Base-by-base conservation (phyloP, 306 rosid species). In the Biancaea sappan region DNA sequence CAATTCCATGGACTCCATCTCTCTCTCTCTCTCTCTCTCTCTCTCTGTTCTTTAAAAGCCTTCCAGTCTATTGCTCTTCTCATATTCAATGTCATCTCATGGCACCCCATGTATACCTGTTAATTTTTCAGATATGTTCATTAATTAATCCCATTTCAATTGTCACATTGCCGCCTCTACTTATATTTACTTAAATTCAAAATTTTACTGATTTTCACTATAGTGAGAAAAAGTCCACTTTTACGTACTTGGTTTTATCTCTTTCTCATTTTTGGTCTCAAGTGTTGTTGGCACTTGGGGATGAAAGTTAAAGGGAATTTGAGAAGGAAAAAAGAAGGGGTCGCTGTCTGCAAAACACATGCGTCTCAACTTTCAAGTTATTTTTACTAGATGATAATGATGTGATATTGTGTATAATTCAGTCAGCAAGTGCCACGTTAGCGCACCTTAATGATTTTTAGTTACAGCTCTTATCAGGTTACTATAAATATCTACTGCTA, bases 1-100 rank as follows among this genome's bases (percentile, higher is more conserved):
- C 85, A 16, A 28, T 35, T 21, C 46, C 77, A 64, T n/a, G n/a
- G n/a, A 29, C 48, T 62, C 48, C 68, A 62, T 37, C 48, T 10
- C 68, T 62, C 10, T 31, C n/a, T 29, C 8, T 5, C 43, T 8
- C n/a, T n/a, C n/a, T 8, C 15, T 2, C 15, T 41, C 47, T 13
- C 47, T 8, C 8, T 5, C 64, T 10, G 28, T 13, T 1, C 35
- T 26, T 57, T n/a, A n/a, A n/a, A n/a, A n/a, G n/a, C n/a, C n/a
- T n/a, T n/a, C n/a, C n/a, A n/a, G n/a, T n/a, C n/a, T n/a, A n/a
- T n/a, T n/a, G 2, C 59, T 8, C 31, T 10, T 22, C 31, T 52
- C 31, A 3, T 1, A 52, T 24, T 52, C 59, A 24, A 10, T 24
- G 2, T n/a, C 9, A 11, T 53, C 1, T 21, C 1, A 60, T 60